A percentile compares a stretch with the other conserved stretches of the same genome.
phyloP scores from a whole-genome alignment of 1,284 basidiomycete species.

The Omphalotus olearius region DNA sequence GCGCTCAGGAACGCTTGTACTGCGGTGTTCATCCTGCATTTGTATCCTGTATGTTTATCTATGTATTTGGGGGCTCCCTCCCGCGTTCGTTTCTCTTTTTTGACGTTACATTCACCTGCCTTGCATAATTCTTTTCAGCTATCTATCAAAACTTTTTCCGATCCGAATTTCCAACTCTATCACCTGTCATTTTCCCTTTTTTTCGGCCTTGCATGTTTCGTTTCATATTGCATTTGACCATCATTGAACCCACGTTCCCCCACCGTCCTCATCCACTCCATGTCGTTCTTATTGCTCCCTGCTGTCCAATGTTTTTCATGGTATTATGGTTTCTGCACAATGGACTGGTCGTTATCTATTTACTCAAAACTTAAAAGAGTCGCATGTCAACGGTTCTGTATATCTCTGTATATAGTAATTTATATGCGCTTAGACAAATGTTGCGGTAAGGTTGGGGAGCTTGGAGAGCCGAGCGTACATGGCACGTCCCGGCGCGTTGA shows the following conservation, averaged over 20 bases:
- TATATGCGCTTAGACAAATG: too few relatives aligned
- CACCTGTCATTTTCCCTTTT: background rate
- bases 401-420: too few relatives aligned
- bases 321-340: too few relatives aligned
- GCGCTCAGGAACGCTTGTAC: constrained; percentile 13
- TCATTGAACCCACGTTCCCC: constrained; percentile 4
- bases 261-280: background rate
- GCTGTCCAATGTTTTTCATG: constrained; percentile 9
- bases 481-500: too few relatives aligned
- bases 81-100: background rate
- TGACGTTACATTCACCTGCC: background rate
- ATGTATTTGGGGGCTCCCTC: background rate
- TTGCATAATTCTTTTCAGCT: background rate
- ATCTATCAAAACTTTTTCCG: background rate
- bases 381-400: too few relatives aligned
- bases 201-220: background rate
- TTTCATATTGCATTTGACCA: constrained; percentile 7
- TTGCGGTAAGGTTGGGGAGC: too few relatives aligned
- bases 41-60: constrained; percentile 5
- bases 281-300: constrained; percentile 6
- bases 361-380: too few relatives aligned
- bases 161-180: background rate
- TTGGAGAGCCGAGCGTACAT: too few relatives aligned
- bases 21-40: background rate
- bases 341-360: too few relatives aligned